Percentiles rank a stretch among this genome's conserved stretches.
Evolutionary conservation across 805 yeast genomes (phyloP).

Genomic region (Saccharomyces eubayanus): DNA sequence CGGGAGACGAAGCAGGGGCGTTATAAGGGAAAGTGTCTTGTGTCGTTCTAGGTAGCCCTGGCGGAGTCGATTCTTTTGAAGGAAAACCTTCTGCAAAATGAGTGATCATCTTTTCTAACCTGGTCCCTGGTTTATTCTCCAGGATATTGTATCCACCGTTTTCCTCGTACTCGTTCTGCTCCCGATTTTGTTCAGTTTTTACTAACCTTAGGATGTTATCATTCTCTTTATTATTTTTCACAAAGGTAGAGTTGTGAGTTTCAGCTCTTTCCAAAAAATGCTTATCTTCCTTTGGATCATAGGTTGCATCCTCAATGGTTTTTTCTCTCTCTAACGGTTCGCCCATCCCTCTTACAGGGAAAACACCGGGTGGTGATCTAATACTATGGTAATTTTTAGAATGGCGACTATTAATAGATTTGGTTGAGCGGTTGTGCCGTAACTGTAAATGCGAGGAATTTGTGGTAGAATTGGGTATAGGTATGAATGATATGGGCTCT

Average conservation of each 20-base stretch:
- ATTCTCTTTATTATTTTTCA: conserved; percentile 5
- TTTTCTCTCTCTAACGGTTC: conserved; percentile 48
- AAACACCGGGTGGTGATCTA: conserved; percentile 66
- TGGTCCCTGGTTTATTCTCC: conserved; percentile 31
- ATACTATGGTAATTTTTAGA: conserved; percentile 7
- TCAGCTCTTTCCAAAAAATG: not conserved
- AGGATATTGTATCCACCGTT: conserved; percentile 28
- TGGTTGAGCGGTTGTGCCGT: not conserved
- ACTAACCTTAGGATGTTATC: not conserved
- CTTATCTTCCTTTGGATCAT: not conserved
- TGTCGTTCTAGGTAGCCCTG: conserved; percentile 18
- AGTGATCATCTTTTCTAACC: conserved; percentile 28
- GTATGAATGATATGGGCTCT: not conserved
- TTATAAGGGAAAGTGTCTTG: conserved; percentile 20
- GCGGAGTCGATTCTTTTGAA: not conserved
- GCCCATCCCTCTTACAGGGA: conserved; percentile 77
- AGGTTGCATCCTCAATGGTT: conserved; percentile 42
- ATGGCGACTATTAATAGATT: not conserved
- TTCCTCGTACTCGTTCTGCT: conserved; percentile 22
- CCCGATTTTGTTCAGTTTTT: conserved; percentile 18
- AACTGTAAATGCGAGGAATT: not conserved
- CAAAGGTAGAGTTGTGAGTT: not conserved
- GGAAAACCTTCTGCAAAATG: conserved; percentile 10
- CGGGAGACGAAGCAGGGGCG: conserved; percentile 3
- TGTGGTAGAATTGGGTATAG: not conserved